These are phyloP conservation scores for Rosa hybrid DNA, from an alignment of 331 rosid species.

Conservation along the genomic window DNA sequence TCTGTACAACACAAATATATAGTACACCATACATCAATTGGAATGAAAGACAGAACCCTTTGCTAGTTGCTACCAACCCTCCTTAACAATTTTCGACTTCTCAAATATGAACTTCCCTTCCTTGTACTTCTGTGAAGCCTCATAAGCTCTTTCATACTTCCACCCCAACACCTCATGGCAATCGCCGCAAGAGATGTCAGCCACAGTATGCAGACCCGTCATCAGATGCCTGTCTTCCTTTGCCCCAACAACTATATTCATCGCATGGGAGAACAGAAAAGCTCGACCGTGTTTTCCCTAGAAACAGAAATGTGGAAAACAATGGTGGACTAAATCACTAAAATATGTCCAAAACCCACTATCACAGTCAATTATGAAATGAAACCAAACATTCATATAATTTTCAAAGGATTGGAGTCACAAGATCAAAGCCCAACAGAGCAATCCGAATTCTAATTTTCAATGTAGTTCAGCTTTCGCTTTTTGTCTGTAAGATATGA, in stretches of 20 bases:
- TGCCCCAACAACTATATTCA: constrained; percentile 79
- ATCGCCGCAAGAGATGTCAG: constrained; percentile 80
- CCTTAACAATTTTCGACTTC: constrained; percentile 88
- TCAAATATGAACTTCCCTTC: constrained; percentile 97
- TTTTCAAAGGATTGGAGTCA: background rate
- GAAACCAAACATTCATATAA: constrained; percentile 7
- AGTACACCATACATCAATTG: constrained; percentile 32
- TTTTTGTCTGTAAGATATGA: background rate
- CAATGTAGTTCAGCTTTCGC: background rate
- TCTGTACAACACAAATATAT: constrained; percentile 60
- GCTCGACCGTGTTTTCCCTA: constrained; percentile 98
- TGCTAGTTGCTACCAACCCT: constrained; percentile 70
- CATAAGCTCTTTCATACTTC: constrained; percentile 91
- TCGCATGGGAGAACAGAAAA: constrained; percentile 93
- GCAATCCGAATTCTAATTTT: background rate
- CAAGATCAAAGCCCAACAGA: background rate
- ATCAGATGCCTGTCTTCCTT: constrained; percentile 86
- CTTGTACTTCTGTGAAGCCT: constrained; percentile 91
- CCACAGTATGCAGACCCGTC: constrained; percentile 98
- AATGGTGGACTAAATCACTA: constrained; percentile 12
- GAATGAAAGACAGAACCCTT: constrained; percentile 34
- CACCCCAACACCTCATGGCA: constrained; percentile 92
- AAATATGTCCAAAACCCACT: constrained; percentile 17
- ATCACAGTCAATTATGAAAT: constrained; percentile 16
- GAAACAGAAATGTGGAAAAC: background rate